These are phyloP conservation scores for Lasiosphaeria ovina DNA, from an alignment of 495 filamentous ascomycete species.

Conservation along the genomic window DNA sequence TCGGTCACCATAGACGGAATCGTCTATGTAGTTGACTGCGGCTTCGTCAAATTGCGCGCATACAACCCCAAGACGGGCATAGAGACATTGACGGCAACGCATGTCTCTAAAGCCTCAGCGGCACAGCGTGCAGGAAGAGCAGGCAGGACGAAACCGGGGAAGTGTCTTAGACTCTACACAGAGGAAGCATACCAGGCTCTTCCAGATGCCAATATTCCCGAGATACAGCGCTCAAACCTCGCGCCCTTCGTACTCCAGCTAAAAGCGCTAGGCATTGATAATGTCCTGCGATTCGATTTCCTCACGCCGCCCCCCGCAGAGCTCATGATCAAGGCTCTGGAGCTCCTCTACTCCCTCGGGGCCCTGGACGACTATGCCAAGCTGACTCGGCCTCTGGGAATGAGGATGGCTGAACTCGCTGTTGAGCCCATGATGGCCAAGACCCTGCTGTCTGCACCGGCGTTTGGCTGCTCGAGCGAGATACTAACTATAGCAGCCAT, in stretches of 20 bases:
- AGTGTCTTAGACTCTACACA: constrained; percentile 92
- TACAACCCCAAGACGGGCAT: constrained; percentile 89
- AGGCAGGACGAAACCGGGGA: constrained; percentile 87
- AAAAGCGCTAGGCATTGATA: constrained; percentile 94
- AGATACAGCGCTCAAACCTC: constrained; percentile 92
- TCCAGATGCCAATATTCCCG: constrained; percentile 75
- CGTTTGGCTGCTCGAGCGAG: constrained; percentile 78
- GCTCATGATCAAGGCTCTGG: constrained; percentile 81
- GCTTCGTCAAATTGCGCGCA: constrained; percentile 87
- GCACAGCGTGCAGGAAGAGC: constrained; percentile 90
- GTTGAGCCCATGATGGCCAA: constrained; percentile 97
- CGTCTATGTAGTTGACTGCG: constrained; percentile 87
- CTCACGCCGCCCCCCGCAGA: constrained; percentile 85
- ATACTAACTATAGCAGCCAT: constrained; percentile 92
- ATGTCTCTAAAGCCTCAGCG: constrained; percentile 89
- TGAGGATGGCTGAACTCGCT: constrained; percentile 91
- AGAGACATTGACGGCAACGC: constrained; percentile 81
- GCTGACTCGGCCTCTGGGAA: constrained; percentile 81
- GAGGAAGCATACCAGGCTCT: constrained; percentile 69
- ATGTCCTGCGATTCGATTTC: constrained; percentile 88
- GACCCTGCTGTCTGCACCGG: constrained; percentile 73
- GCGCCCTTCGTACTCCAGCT: constrained; percentile 89
- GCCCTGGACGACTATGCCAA: constrained; percentile 89
- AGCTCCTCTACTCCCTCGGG: constrained; percentile 85
- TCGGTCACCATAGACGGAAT: constrained; percentile 93